Evolutionary conservation across 2,329 filamentous ascomycete species (phyloP).

Genomic region (Penicillium sp.): DNA sequence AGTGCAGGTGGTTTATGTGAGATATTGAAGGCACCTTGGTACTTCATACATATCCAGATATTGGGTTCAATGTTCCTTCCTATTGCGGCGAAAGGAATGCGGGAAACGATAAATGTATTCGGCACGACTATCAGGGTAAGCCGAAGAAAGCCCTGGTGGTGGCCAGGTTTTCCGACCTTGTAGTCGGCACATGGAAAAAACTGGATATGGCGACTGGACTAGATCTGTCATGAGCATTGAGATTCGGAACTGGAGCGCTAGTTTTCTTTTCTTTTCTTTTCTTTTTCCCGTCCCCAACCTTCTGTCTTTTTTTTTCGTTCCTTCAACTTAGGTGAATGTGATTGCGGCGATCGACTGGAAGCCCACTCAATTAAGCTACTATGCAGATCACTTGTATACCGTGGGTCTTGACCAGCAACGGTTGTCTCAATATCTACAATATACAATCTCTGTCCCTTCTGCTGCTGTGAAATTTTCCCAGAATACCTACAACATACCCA

Average conservation of each 20-base stretch:
- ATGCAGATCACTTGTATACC: conserved; percentile 9
- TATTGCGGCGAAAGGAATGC: not conserved
- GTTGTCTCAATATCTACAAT: not conserved
- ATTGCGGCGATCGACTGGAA: conserved; percentile 10
- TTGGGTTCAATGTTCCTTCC: not conserved
- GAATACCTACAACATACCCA: not conserved
- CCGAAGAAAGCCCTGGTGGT: not conserved
- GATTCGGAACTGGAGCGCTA: not conserved
- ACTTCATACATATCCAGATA: not conserved
- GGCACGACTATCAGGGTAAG: not conserved
- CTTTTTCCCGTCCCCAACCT: not conserved
- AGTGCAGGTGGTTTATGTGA: not conserved
- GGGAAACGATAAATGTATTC: not conserved
- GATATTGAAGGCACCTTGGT: not conserved
- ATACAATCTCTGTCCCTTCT: not conserved
- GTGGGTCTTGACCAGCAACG: conserved; percentile 2
- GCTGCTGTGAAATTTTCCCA: not conserved
- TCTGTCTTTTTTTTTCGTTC: not conserved
- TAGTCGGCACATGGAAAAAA: not conserved
- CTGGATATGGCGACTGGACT: not conserved
- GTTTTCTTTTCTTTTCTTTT: not conserved
- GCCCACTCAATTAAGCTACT: conserved; percentile 9
- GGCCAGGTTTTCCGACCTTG: not conserved
- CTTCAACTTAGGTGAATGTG: not conserved
- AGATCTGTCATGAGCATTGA: not conserved